Evolutionary conservation across 1,284 basidiomycete genomes (phyloP), one percentile per base, ranked within the genome.

Genomic region (Papiliotrema fonsecae): DNA sequence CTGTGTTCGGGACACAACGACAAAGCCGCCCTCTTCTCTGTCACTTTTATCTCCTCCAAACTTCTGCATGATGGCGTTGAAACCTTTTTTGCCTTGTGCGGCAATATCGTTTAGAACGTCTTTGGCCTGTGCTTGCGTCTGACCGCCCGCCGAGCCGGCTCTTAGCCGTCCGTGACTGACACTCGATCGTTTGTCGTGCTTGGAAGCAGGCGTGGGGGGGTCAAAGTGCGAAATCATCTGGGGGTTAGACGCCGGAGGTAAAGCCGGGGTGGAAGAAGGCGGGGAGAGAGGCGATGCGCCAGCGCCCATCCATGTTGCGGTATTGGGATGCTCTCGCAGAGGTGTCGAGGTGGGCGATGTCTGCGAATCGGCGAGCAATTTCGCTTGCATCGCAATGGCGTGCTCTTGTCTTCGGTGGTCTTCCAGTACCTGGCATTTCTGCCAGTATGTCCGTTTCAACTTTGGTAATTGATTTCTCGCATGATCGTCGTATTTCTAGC

Each of bases 391-490:
- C 14, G 62, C 61, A 27, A 75, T 64, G 2, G 73, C 73, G 19
- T 62, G 51, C 52, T 73, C 72, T 55, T 75, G 73, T 13, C 65
- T 56, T 41, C 63, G 65, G 41, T 67, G 63, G 30, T 75, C 73
- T 56, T 91, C 89, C 3, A 85, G 82, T 55, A 90, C 87, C 47
- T 84, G 81, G 61, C 84, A 87, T 69, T 88, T 90, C 74, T 82
- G 85, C 13, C 80, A 69, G 66, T 94, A 93, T 27, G 77, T 73
- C 41, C 82, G 78, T 74, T 88, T 89, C 40, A 92, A 75, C 61
- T 83, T 85, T 1, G 87, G 88, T 6, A 92, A 76, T 18, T 79
- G 76, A 48, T 78, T 81, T 62, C 88, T 86, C 11, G 83, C 83
- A 65, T 85, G 89, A 21, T 92, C 88, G 26, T 79, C 79, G 71